Evolutionary conservation across 352 stramenopile species (phyloP).

Genomic region (Phytophthora gonapodyides): DNA sequence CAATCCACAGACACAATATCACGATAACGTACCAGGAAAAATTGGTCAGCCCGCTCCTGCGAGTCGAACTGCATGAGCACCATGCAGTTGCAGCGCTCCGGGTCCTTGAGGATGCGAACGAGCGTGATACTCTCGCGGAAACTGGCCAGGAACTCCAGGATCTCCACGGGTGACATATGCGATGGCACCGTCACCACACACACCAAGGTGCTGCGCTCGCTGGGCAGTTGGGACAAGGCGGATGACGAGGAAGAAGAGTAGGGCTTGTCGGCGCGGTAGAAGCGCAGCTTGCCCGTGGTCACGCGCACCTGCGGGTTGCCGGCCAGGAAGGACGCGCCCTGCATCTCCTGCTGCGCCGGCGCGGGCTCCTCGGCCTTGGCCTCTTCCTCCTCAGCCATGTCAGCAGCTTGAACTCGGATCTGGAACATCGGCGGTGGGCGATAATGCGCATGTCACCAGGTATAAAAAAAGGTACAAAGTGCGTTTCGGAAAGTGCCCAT

Average conservation of each 20-base stretch:
- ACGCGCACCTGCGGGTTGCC: conserved; percentile 82
- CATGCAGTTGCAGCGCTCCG: conserved; percentile 85
- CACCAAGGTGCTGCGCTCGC: conserved; percentile 75
- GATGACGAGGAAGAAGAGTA: conserved; percentile 33
- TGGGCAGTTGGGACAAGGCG: conserved; percentile 46
- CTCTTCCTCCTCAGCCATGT: conserved; percentile 49
- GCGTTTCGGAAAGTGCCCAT: too few species aligned
- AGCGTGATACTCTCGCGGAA: conserved; percentile 78
- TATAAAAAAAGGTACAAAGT: too few species aligned
- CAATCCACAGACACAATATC: background rate
- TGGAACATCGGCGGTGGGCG: conserved; percentile 50
- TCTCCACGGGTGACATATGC: conserved; percentile 86
- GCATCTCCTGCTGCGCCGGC: conserved; percentile 26
- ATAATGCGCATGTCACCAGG: too few species aligned
- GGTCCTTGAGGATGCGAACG: conserved; percentile 83
- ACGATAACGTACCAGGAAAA: conserved; percentile 52
- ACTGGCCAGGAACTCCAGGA: conserved; percentile 81
- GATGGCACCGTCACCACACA: conserved; percentile 84
- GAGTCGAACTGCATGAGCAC: conserved; percentile 80
- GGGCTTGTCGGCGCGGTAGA: conserved; percentile 75
- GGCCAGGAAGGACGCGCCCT: conserved; percentile 62
- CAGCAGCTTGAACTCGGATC: conserved; percentile 75
- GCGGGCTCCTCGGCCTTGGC: conserved; percentile 33
- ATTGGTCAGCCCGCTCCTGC: conserved; percentile 84
- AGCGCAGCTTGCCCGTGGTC: conserved; percentile 77